Conservation (phyloP, 1,139 yeast species). For the Saccharomyces hybrid region DNA sequence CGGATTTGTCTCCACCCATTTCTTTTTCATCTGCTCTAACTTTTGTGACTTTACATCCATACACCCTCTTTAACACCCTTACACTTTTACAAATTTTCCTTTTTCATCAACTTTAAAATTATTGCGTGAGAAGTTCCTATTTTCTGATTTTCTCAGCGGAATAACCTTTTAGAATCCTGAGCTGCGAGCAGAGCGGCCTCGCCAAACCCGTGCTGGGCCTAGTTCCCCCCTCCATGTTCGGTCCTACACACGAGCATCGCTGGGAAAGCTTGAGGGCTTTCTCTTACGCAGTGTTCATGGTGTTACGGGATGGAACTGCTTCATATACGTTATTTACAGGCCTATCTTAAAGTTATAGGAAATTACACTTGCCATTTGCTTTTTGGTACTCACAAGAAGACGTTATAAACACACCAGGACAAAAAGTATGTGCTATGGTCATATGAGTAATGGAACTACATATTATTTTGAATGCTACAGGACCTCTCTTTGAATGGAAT, state of each 20-base stretch:
- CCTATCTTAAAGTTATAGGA: not conserved
- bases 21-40: not conserved
- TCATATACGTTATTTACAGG: not conserved
- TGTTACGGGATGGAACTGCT: not conserved
- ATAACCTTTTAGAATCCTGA: not conserved
- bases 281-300: not conserved
- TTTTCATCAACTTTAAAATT: no score
- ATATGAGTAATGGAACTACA: not conserved
- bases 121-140: not conserved
- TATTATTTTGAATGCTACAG: not conserved
- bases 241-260: not conserved
- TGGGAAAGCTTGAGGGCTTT: not conserved
- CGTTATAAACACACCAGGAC: constrained; percentile 17
- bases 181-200: not conserved
- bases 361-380: not conserved
- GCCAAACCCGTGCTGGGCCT: not conserved
- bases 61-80: not conserved
- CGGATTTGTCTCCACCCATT: not conserved
- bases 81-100: not conserved
- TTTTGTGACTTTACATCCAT: not conserved
- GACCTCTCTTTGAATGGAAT: not conserved
- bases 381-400: not conserved
- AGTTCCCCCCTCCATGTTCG: not conserved
- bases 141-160: not conserved
- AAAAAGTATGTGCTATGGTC: constrained; percentile 16